Base-by-base conservation (phyloP, 176 grass and related monocot species). In the Musa schizocarpa region DNA sequence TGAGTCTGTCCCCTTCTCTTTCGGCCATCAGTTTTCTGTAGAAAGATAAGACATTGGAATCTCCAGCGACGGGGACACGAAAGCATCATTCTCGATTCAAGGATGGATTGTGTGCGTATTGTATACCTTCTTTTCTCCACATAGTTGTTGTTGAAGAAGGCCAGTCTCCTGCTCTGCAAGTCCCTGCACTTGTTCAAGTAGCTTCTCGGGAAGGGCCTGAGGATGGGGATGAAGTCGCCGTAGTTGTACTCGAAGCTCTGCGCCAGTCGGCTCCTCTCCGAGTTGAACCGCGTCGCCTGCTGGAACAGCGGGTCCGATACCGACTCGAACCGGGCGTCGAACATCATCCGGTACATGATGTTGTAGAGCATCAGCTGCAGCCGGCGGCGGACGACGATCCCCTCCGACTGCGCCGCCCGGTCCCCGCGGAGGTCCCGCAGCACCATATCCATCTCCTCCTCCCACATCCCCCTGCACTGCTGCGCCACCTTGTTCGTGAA, bases 121-220 rank as follows among this genome's bases (percentile, higher is more conserved):
- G n/a, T 3, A 34, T 59, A 75, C 73, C 74, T 65, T 77, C 74
- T 64, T 19, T 77, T 58, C 11, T 63, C 34, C 6, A 77, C 74
- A n/a, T 62, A 77, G 74, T 77, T 24, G 14, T 77, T 24, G 59
- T 77, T 58, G 74, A 77, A 77, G 56, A 77, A 52, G 1, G 29
- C 14, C 74, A 77, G 21, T 29, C 59, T 58, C 53, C 59, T 51
- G 43, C 23, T 48, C 59, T 77, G 54, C 74, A 77, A 10, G 2
- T 77, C 59, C 34, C 22, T 77, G 59, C 57, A 64, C 61, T 84
- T 90, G 81, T 84, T 87, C 83, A 87, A 83, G 27, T 90, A 71
- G 19, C 54, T 53, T 53, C 25, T 74, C 52, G 56, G 25, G 22
- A 73, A 73, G 50, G 71, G 71, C 12, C 71, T 3, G 21, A 74